Evolutionary conservation across 2,329 filamentous ascomycete genomes (phyloP), one percentile per base, ranked within the genome.

Genomic region (Hypocrella siamensis): DNA sequence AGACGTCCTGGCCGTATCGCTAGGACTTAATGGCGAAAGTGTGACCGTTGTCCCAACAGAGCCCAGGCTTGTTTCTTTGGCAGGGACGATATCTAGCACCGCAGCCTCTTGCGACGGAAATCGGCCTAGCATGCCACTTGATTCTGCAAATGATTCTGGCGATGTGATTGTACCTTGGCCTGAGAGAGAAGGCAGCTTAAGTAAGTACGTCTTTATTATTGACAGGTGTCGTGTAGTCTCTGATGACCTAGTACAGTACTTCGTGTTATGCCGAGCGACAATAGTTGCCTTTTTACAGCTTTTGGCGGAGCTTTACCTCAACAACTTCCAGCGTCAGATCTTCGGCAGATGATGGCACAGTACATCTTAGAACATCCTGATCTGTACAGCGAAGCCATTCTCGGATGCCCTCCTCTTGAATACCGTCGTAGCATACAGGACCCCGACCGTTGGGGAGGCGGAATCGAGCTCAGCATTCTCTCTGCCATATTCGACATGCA

Each of bases 251-350:
- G 15, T 11, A 12, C 25, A 73, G 79, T 92, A 7, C 68, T 94
- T 14, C 78, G 88, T 11, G 82, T 96, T 31, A 94, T 96, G 88
- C 84, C 86, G 4, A 88, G 94, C 48, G 88, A 96, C 54, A 94
- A 94, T 54, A 84, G 77, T 36, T 96, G 88, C 56, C 75, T 96
- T 46, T 96, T 94, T 55, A 80, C 85, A 18, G 86, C 88, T 0
- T 75, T 96, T 29, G 81, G 82, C 12, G 79, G 77, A 33, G 80
- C 80, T 3, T 66, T 93, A n/a, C 70, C 83, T 30, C 68, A 59
- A 17, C 52, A 58, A 14, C 53, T 62, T 30, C 51, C 57, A n/a
- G 57, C 57, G 6, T 47, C 54, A 7, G 45, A 80, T 44, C 63
- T 94, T 14, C 75, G 86, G 34, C 75, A 70, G 11, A 65, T 93